phyloP scores from a whole-genome alignment of 2,329 filamentous ascomycete genomes.

The Aspergillus versicolor region DNA sequence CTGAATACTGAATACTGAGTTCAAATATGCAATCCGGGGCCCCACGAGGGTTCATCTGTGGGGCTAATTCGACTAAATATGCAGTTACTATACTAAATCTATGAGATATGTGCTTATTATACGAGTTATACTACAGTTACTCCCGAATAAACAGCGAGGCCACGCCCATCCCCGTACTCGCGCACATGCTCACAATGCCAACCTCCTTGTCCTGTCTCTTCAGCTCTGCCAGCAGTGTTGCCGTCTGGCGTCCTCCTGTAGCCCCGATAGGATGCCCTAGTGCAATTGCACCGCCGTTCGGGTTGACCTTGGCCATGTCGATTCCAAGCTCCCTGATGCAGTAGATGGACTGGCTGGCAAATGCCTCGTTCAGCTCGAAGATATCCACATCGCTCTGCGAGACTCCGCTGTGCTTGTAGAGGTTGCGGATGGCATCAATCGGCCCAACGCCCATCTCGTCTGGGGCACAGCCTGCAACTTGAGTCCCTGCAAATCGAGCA shows the following conservation, averaged over 20 bases:
- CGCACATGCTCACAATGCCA: constrained; percentile 83
- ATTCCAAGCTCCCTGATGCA: constrained; percentile 66
- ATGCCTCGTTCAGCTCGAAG: constrained; percentile 91
- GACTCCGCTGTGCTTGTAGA: constrained; percentile 73
- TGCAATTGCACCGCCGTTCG: constrained; percentile 87
- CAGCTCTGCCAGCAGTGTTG: constrained; percentile 82
- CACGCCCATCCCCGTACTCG: constrained; percentile 34
- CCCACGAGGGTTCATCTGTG: too few relatives aligned
- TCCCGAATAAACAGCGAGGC: constrained; percentile 26
- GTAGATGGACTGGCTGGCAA: constrained; percentile 93
- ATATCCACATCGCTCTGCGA: constrained; percentile 78
- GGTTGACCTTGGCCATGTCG: constrained; percentile 71
- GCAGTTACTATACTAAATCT: too few relatives aligned
- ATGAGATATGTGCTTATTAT: too few relatives aligned
- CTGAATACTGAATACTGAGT: too few relatives aligned
- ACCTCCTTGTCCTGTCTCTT: constrained; percentile 81
- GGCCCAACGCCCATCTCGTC: constrained; percentile 85
- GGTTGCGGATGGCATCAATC: constrained; percentile 66
- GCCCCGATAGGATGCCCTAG: constrained; percentile 84
- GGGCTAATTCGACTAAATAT: too few relatives aligned
- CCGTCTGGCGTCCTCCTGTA: constrained; percentile 80
- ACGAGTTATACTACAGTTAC: constrained; percentile 2
- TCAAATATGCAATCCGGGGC: too few relatives aligned
- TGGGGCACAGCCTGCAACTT: constrained; percentile 80
- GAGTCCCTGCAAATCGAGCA: constrained; percentile 87